Evolutionary conservation across 148 eudicot species (phyloP).

Genomic region (Linanthus parryae): DNA sequence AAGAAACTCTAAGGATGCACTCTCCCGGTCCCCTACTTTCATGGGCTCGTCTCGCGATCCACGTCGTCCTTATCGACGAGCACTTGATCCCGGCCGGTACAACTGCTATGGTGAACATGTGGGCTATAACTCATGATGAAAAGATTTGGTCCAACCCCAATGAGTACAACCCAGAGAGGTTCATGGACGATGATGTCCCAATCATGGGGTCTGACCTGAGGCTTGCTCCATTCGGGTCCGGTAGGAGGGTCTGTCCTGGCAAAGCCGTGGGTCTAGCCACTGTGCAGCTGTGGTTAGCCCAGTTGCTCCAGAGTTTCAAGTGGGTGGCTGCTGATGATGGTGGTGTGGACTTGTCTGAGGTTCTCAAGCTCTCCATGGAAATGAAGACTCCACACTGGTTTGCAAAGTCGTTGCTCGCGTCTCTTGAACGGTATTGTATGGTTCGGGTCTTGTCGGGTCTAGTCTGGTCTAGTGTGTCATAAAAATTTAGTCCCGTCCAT

Average conservation of each 20-base stretch:
- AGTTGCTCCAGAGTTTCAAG: slow-evolving; percentile 42
- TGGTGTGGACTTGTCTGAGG: slow-evolving; percentile 48
- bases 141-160: slow-evolving; percentile 48
- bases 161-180: slow-evolving; percentile 48
- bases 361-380: slow-evolving; percentile 52
- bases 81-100: slow-evolving; percentile 58
- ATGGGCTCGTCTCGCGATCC: slow-evolving; percentile 60
- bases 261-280: slow-evolving; percentile 51
- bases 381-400: slow-evolving; percentile 74
- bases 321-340: slow-evolving; percentile 16
- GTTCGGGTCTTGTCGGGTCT: too few relatives aligned
- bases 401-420: too few relatives aligned
- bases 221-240: slow-evolving; percentile 73
- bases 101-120: slow-evolving; percentile 76
- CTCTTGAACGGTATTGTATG: too few relatives aligned
- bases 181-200: slow-evolving; percentile 16
- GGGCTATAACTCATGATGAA: slow-evolving; percentile 67
- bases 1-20: slow-evolving; percentile 63
- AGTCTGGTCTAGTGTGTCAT: too few relatives aligned
- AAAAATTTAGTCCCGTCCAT: too few relatives aligned
- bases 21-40: slow-evolving; percentile 85
- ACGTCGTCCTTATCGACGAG: slow-evolving; percentile 39
- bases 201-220: slow-evolving; percentile 56
- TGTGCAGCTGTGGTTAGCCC: slow-evolving; percentile 52
- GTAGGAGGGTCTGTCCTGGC: slow-evolving; percentile 59